These are phyloP conservation scores for Metarhizium rileyi DNA, from an alignment of 2,329 filamentous ascomycete genomes.

Conservation along the genomic window DNA sequence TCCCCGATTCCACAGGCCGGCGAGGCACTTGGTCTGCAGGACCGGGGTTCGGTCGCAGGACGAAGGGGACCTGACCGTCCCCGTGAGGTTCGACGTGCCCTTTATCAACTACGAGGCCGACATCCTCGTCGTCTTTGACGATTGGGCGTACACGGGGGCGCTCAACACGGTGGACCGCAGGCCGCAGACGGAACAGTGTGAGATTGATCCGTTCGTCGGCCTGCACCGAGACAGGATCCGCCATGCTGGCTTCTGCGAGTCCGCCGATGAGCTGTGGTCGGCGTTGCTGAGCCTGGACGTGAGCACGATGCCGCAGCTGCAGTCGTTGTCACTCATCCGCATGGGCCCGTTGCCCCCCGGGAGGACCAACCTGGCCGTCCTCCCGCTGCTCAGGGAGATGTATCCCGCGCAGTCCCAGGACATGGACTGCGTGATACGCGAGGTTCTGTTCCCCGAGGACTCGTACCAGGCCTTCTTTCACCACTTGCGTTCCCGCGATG, in stretches of 20 bases:
- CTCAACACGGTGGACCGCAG: background rate
- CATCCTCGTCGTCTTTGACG: constrained; percentile 7
- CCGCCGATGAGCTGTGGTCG: constrained; percentile 1
- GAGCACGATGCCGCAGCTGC: constrained; percentile 1
- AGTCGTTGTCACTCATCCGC: constrained; percentile 4
- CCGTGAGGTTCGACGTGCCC: constrained; percentile 4
- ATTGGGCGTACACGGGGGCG: constrained; percentile 4
- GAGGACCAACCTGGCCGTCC: background rate
- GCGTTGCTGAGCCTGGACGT: background rate
- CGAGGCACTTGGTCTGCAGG: background rate
- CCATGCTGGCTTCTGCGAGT: constrained; percentile 4
- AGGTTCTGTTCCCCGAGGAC: background rate
- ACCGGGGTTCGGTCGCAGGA: background rate
- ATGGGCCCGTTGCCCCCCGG: constrained; percentile 3
- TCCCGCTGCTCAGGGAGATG: background rate
- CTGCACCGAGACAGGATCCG: constrained; percentile 1
- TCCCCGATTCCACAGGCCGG: background rate
- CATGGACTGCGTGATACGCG: constrained; percentile 4
- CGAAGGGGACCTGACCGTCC: background rate
- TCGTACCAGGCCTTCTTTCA: constrained; percentile 5
- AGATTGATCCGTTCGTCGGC: background rate
- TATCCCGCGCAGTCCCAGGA: constrained; percentile 1
- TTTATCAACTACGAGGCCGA: constrained; percentile 9
- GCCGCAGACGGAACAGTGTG: constrained; percentile 2
- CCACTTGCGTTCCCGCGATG: constrained; percentile 1